Conservation (phyloP, 805 yeast species). For the Kodamaea kakaduensis region DNA sequence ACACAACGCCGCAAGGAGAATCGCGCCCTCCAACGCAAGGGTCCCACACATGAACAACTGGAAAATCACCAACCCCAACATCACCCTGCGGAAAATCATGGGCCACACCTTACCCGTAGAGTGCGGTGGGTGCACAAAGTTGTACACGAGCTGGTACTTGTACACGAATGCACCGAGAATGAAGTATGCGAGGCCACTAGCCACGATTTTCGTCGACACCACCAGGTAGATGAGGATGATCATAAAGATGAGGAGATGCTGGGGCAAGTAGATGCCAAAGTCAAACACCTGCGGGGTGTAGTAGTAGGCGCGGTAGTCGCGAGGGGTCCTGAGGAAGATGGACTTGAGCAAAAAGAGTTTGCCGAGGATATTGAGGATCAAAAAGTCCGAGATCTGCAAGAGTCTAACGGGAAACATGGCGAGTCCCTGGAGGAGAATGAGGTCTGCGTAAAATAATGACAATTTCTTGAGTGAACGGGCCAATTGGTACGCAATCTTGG, state of each 20-base stretch:
- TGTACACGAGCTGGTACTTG: conserved; percentile 58
- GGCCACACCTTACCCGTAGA: conserved; percentile 69
- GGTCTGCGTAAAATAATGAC: conserved; percentile 53
- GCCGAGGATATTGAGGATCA: conserved; percentile 39
- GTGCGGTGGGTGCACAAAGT: conserved; percentile 61
- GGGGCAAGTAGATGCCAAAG: conserved; percentile 59
- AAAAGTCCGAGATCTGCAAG: conserved; percentile 53
- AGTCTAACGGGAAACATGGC: conserved; percentile 59
- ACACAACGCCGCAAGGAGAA: conserved; percentile 44
- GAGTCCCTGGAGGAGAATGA: conserved; percentile 67
- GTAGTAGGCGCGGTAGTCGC: conserved; percentile 48
- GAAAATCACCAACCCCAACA: conserved; percentile 51
- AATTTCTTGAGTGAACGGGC: conserved; percentile 50
- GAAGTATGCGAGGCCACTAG: conserved; percentile 57
- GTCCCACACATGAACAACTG: conserved; percentile 66
- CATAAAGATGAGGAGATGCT: conserved; percentile 55
- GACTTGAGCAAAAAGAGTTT: conserved; percentile 36
- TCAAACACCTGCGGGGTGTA: conserved; percentile 58
- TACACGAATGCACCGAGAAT: conserved; percentile 55
- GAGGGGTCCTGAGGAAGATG: conserved; percentile 44
- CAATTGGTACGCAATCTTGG: conserved; percentile 52
- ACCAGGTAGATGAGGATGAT: conserved; percentile 58
- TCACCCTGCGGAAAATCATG: conserved; percentile 52
- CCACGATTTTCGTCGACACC: conserved; percentile 55
- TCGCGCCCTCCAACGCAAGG: conserved; percentile 55